Base-by-base conservation (phyloP, 768 basidiomycete genomes). In the Boletus speciosus region DNA sequence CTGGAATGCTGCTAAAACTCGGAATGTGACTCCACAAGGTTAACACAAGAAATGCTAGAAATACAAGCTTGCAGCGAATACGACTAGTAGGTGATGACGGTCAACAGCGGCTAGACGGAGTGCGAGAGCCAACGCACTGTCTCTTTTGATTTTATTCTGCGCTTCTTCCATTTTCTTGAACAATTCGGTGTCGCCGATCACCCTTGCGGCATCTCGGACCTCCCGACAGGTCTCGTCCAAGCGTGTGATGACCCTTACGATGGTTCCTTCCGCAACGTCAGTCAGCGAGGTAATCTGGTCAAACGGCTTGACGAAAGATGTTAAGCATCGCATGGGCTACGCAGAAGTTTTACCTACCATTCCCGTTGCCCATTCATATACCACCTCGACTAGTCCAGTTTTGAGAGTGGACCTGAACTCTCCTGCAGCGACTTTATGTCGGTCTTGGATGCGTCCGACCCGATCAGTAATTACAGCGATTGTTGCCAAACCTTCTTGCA, bases 91-190 rank as follows among this genome's bases (percentile, higher is more conserved):
- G 52, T 19, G 38, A 52, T 29, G 19, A 19, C 19, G 50, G 56
- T 61, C 48, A 59, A 54, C 27, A 14, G 32, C 27, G n/a, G 29
- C 53, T 5, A 27, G 23, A 23, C 32, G 45, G 15, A 37, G 31
- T 15, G 59, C 37, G 47, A 12, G 39, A 60, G 4, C 16, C 15
- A 32, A 83, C 93, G 79, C 71, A 94, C 93, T 96, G 69, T 98
- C 97, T 70, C 97, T 77, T 71, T 96, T 96, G 61, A 99, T 98
- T 71, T 88, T 88, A 38, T 84, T 81, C 66, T 98, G 95, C 0
- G 90, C 86, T 62, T 93, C 91, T 65, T 98, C 96, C 94, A 98
- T 97, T 70, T 98, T 98, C 72, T 89, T 90, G 80, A 98, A 97
- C 38, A 99, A 72, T 47, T 91, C 93, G 23, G 88, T 88, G 70